Percentiles rank a stretch among this genome's conserved stretches.
phyloP scores from a whole-genome alignment of 2,329 filamentous ascomycete species.

The Diatrype stigma region DNA sequence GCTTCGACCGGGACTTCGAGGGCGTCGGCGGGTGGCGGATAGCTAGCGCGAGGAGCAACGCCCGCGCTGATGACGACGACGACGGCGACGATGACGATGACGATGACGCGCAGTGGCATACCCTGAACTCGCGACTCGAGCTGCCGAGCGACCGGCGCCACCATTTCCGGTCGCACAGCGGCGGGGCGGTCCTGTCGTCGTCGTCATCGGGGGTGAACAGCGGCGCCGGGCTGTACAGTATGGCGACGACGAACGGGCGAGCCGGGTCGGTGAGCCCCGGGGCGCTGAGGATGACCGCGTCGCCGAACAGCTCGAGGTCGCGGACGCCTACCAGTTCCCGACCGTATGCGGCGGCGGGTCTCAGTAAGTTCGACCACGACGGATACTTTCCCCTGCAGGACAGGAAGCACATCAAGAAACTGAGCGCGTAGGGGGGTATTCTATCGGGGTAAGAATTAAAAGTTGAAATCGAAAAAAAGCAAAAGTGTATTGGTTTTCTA shows the following conservation, averaged over 20 bases:
- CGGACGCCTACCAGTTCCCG: slow-evolving; percentile 41
- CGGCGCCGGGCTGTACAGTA: slow-evolving; percentile 14
- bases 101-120: slow-evolving; percentile 34
- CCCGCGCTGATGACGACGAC: slow-evolving; percentile 15
- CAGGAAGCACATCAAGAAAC: slow-evolving; percentile 11
- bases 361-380: slow-evolving; percentile 29
- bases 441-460: too few species aligned
- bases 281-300: slow-evolving; percentile 23
- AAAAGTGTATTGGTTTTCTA: too few species aligned
- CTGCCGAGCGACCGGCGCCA: slow-evolving; percentile 24
- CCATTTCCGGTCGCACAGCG: slow-evolving; percentile 26
- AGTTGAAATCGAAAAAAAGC: too few species aligned
- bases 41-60: slow-evolving; percentile 15
- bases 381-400: slow-evolving; percentile 36
- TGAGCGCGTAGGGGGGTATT: slow-evolving; percentile 2
- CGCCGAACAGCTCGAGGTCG: slow-evolving; percentile 45
- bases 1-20: slow-evolving; percentile 54
- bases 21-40: slow-evolving; percentile 57
- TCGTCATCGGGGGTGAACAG: slow-evolving; percentile 8
- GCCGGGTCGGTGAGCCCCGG: slow-evolving; percentile 26
- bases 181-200: slow-evolving; percentile 17
- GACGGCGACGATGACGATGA: slow-evolving; percentile 14
- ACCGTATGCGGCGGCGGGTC: slow-evolving; percentile 17
- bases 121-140: slow-evolving; percentile 28
- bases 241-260: slow-evolving; percentile 12